phyloP scores from a whole-genome alignment of 1,284 basidiomycete species.

The Apiotrichum porosum region DNA sequence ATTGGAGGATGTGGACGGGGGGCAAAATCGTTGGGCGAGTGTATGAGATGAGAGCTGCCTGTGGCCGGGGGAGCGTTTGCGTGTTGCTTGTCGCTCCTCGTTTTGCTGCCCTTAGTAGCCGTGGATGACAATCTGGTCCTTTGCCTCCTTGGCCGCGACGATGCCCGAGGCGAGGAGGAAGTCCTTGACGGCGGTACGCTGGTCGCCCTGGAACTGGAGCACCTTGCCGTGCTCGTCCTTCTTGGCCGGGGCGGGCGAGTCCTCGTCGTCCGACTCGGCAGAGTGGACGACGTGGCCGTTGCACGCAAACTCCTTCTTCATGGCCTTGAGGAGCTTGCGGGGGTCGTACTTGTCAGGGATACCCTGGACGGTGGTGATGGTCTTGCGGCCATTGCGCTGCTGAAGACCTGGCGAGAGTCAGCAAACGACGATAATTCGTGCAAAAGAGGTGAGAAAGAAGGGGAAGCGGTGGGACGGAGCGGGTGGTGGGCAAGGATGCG shows the following conservation, averaged over 20 bases:
- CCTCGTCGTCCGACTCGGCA: slow-evolving; percentile 44
- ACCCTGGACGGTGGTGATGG: slow-evolving; percentile 95
- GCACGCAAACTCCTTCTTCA: slow-evolving; percentile 99
- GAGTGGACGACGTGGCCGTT: slow-evolving; percentile 84
- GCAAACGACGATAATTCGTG: no score
- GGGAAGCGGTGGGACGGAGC: no score
- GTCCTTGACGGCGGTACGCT: slow-evolving; percentile 80
- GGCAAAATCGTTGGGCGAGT: no score
- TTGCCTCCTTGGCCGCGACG: slow-evolving; percentile 48
- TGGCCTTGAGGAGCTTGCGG: slow-evolving; percentile 97
- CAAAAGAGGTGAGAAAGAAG: no score
- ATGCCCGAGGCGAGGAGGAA: slow-evolving; percentile 65
- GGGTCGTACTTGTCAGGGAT: slow-evolving; percentile 93
- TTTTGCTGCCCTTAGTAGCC: slow-evolving; percentile 16
- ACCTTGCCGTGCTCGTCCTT: slow-evolving; percentile 96
- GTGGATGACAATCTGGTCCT: slow-evolving; percentile 48
- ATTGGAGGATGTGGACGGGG: no score
- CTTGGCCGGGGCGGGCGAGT: slow-evolving; percentile 52
- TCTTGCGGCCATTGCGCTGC: slow-evolving; percentile 99
- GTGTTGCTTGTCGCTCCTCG: no score
- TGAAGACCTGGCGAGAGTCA: slow-evolving; percentile 63
- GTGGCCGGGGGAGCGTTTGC: no score
- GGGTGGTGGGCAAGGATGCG: no score
- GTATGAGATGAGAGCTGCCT: no score
- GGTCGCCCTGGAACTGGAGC: slow-evolving; percentile 96